A percentile compares a stretch with the other conserved stretches of the same genome.
These are phyloP conservation scores for Polysphondylium violaceum DNA, from an alignment of 78 protist genomes.

Conservation along the genomic window DNA sequence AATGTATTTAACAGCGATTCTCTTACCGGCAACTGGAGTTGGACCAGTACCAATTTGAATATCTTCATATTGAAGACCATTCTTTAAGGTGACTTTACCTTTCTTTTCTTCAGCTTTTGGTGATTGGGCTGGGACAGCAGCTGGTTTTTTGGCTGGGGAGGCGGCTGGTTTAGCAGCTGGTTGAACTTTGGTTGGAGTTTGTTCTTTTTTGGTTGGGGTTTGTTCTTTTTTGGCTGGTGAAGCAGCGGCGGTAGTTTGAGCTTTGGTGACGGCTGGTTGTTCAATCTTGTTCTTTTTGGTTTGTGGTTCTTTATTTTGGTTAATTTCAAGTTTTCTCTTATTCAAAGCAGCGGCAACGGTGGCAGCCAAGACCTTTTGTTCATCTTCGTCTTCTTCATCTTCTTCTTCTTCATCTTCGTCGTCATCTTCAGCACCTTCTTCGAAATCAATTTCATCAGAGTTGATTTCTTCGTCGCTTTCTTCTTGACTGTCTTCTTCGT, in stretches of 20 bases:
- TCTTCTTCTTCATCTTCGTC: constrained; percentile 18
- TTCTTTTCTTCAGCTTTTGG: background rate
- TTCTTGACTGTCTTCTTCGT: constrained; percentile 22
- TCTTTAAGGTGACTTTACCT: constrained; percentile 11
- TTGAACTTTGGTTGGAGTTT: background rate
- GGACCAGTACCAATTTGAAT: constrained; percentile 72
- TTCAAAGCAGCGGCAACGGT: background rate
- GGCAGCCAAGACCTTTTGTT: background rate
- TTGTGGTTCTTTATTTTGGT: background rate
- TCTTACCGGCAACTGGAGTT: constrained; percentile 64
- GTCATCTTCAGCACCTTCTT: constrained; percentile 16
- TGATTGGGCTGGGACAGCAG: background rate
- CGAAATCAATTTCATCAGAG: constrained; percentile 5
- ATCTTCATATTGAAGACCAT: constrained; percentile 70
- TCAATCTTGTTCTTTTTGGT: background rate
- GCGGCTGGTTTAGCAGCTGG: background rate
- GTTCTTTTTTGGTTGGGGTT: constrained; percentile 29
- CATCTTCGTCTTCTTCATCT: background rate
- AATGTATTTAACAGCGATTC: constrained; percentile 83
- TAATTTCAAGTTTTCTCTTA: constrained; percentile 24
- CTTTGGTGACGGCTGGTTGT: background rate
- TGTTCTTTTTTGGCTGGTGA: constrained; percentile 8
- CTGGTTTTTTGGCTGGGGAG: constrained; percentile 5
- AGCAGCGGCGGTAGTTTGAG: background rate
- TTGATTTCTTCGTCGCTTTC: background rate